Conservation (phyloP, 2,329 filamentous ascomycete genomes). For the Pseudomassariella vexata region DNA sequence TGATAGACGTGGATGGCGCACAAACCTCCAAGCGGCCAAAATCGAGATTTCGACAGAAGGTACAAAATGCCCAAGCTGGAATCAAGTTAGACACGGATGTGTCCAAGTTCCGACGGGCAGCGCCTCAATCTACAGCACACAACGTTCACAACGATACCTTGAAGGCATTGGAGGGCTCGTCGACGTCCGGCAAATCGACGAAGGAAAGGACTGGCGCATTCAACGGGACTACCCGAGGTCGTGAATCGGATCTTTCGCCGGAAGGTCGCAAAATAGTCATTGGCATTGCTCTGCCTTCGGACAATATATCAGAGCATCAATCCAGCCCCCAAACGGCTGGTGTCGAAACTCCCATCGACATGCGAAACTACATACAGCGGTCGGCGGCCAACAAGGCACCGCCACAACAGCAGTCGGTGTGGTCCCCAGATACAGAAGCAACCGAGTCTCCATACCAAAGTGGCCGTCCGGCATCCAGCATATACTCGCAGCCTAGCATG, state of each 20-base stretch:
- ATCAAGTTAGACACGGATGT: slow-evolving; percentile 69
- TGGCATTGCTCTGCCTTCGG: slow-evolving; percentile 59
- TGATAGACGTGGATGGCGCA: slow-evolving; percentile 30
- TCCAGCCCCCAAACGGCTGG: slow-evolving; percentile 46
- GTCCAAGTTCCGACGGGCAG: slow-evolving; percentile 42
- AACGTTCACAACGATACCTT: slow-evolving; percentile 57
- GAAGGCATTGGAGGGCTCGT: slow-evolving; percentile 51
- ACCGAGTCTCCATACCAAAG: slow-evolving; percentile 35
- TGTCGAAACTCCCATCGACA: slow-evolving; percentile 32
- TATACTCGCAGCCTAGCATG: slow-evolving; percentile 53
- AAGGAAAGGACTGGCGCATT: too few relatives aligned
- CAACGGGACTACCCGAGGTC: slow-evolving; percentile 17
- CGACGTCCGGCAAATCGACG: slow-evolving; percentile 30
- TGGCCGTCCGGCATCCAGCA: slow-evolving; percentile 46
- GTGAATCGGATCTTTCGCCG: slow-evolving; percentile 52
- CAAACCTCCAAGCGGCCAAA: slow-evolving; percentile 13
- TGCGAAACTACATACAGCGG: slow-evolving; percentile 17
- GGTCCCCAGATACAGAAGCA: slow-evolving; percentile 58
- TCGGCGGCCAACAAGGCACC: slow-evolving; percentile 16
- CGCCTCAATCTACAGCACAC: slow-evolving; percentile 33
- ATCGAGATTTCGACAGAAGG: slow-evolving; percentile 15
- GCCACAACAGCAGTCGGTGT: slow-evolving; percentile 43
- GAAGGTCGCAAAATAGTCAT: slow-evolving; percentile 68
- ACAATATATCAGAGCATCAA: slow-evolving; percentile 36
- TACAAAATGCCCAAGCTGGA: slow-evolving; percentile 54